Base-by-base conservation (phyloP, 495 filamentous ascomycete genomes). In the Entonaema liquescens region DNA sequence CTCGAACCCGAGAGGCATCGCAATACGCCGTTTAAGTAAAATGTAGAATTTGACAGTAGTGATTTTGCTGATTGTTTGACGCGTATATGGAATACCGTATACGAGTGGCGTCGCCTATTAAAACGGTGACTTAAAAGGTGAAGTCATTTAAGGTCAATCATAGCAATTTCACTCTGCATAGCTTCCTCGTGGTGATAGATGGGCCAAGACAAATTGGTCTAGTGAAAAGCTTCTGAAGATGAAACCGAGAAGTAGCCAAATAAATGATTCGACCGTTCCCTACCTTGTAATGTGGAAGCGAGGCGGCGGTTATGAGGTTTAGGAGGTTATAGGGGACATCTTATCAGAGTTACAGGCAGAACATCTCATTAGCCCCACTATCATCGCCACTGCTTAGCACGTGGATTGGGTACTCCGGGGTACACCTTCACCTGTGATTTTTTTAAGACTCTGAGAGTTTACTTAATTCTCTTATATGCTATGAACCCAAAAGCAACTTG, bases 1-100 rank as follows among this genome's bases (percentile, higher is more conserved):
- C 73, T 90, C 83, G 71, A 89, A 87, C 25, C 90, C 90, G 21
- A 89, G 74, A 58, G 90, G 89, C 90, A 93, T 93, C 17, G 42
- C 78, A 76, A 61, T 26, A 31, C 55, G 1, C 23, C 36, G 13
- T 17, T 26, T 13, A n/a, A 25, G 3, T 25, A 23, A 23, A 7
- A 19, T 31, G 12, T 57, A 3, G 54, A 3, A 57, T 21, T 25
- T 55, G 9, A 33, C 12, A 15, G n/a, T 44, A 9, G 40, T 17
- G 19, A 1, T 11, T 11, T 47, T 23, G 21, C 12, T 47, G 42
- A 47, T 47, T 47, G 6, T 47, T 47, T 23, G 19, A 47, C 42
- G 42, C 42, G 42, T 21, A 9, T 9, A 47, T 9, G 42, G 11
- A 19, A 47, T 17, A 47, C 11, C 17, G 4, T 23, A 21, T 23